Percentiles rank a stretch among this genome's conserved stretches.
Conservation (phyloP, 768 basidiomycete species). For the Sporobolomyces phaffii region DNA sequence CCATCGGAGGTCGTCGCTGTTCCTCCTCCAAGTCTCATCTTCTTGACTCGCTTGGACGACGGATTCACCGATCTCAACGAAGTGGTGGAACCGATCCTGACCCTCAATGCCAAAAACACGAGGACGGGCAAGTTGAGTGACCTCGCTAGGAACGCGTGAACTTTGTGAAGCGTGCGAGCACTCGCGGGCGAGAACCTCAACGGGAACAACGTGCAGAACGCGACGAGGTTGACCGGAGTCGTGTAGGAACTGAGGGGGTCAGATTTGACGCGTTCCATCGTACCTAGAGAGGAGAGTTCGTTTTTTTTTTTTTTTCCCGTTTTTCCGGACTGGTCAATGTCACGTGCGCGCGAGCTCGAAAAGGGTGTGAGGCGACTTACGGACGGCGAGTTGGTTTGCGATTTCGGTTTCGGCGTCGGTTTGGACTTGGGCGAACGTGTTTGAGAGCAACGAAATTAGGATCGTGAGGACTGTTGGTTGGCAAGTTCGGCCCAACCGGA, state of each 20-base stretch:
- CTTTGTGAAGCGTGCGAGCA: constrained; percentile 24
- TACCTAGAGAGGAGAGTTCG: constrained; percentile 43
- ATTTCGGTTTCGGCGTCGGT: constrained; percentile 61
- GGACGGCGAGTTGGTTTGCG: constrained; percentile 36
- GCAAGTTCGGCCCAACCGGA: too few species aligned
- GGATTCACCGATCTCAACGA: too few species aligned
- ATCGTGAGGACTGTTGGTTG: constrained; percentile 67
- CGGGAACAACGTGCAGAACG: constrained; percentile 79
- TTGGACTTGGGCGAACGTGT: constrained; percentile 89
- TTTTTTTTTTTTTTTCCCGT: too few species aligned
- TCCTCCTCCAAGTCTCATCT: too few species aligned
- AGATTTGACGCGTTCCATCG: constrained; percentile 71
- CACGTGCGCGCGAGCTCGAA: too few species aligned
- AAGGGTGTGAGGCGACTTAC: neutral
- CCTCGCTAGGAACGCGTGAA: constrained; percentile 23
- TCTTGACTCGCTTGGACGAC: too few species aligned
- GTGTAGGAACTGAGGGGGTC: constrained; percentile 50
- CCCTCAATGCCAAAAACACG: constrained; percentile 21
- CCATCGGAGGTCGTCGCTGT: too few species aligned
- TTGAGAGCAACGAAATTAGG: constrained; percentile 64
- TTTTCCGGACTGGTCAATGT: too few species aligned
- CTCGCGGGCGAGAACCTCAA: too few species aligned
- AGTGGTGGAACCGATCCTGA: neutral
- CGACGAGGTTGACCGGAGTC: constrained; percentile 83
- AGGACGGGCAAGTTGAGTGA: constrained; percentile 27